Evolutionary conservation across 257 asterid species (phyloP).

Genomic region (Rhazya stricta): DNA sequence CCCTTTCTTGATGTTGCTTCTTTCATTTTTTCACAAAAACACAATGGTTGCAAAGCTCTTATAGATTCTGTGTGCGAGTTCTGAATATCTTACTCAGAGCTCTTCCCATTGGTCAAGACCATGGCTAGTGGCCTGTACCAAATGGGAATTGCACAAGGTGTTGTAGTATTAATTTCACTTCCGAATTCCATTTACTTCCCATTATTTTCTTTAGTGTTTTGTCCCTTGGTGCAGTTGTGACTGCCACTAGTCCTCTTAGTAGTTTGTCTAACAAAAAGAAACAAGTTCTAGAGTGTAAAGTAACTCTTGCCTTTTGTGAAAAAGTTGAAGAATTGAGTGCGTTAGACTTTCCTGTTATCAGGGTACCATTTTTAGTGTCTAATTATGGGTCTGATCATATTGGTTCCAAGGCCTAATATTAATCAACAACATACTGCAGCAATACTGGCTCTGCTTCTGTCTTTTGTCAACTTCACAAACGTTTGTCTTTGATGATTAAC

Average conservation of each 20-base stretch:
- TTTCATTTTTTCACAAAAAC: constrained; percentile 57
- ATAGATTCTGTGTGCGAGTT: constrained; percentile 61
- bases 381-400: constrained; percentile 11
- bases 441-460: too few relatives aligned
- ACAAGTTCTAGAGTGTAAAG: constrained; percentile 48
- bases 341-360: constrained; percentile 38
- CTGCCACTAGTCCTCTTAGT: constrained; percentile 63
- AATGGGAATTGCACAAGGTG: constrained; percentile 59
- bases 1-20: constrained; percentile 68
- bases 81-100: constrained; percentile 43
- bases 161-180: constrained; percentile 51
- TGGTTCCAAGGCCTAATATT: constrained; percentile 54
- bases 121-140: constrained; percentile 63
- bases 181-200: constrained; percentile 70
- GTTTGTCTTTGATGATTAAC: too few relatives aligned
- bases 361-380: constrained; percentile 42
- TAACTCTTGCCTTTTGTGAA: constrained; percentile 41
- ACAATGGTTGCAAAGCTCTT: constrained; percentile 48
- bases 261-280: constrained; percentile 49
- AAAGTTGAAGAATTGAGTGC: constrained; percentile 36
- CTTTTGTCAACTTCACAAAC: too few relatives aligned
- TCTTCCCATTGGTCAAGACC: constrained; percentile 49
- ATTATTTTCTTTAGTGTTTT: constrained; percentile 55
- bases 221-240: constrained; percentile 60
- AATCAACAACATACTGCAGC: constrained; percentile 61